These are phyloP conservation scores for Colletotrichum costaricense DNA, from an alignment of 2,329 filamentous ascomycete species.

Conservation along the genomic window DNA sequence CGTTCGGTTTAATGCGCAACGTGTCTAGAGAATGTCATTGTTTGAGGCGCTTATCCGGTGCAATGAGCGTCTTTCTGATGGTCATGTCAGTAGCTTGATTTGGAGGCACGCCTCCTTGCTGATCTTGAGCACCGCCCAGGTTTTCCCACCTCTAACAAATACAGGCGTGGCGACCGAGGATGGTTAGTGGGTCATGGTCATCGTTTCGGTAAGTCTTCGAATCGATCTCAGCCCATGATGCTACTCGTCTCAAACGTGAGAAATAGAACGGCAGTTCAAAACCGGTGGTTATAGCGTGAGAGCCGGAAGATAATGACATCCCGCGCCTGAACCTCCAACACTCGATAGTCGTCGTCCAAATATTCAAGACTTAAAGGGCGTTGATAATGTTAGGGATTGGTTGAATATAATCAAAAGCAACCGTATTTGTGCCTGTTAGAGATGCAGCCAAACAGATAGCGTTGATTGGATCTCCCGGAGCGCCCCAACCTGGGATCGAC, in stretches of 20 bases:
- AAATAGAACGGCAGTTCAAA: not conserved
- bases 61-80: not conserved
- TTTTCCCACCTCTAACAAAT: slow-evolving; percentile 1
- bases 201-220: slow-evolving; percentile 10
- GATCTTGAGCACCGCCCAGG: slow-evolving; percentile 13
- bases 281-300: not conserved
- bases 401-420: not conserved
- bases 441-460: not conserved
- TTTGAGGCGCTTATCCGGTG: slow-evolving; percentile 4
- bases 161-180: slow-evolving; percentile 15
- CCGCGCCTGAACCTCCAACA: not conserved
- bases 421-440: not conserved
- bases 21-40: not conserved
- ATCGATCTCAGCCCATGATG: not conserved
- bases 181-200: not conserved
- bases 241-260: not conserved
- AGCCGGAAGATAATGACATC: not conserved
- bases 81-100: not conserved
- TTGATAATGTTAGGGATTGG: not conserved
- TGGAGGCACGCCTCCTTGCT: slow-evolving; percentile 6
- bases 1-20: not conserved
- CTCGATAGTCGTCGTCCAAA: not conserved
- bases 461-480: slow-evolving; percentile 18
- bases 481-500: slow-evolving; percentile 21
- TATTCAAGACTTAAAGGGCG: not conserved